These are phyloP conservation scores for Pseudogymnoascus sp. DNA, from an alignment of 2,329 filamentous ascomycete genomes.

Conservation along the genomic window DNA sequence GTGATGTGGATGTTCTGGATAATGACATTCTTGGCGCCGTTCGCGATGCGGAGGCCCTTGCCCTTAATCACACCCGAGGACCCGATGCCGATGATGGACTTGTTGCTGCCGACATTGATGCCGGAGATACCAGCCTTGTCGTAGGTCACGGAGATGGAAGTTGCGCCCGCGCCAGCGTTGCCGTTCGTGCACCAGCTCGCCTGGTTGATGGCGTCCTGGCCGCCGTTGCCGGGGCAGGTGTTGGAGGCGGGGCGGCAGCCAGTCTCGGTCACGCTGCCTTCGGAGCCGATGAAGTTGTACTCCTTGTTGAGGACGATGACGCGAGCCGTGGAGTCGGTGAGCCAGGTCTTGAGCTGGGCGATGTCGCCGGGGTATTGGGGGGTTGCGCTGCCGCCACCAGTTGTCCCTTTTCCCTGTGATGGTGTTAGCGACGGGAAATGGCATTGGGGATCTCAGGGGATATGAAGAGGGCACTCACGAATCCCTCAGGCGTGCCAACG, in stretches of 20 bases:
- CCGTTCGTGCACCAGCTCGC: slow-evolving; percentile 50
- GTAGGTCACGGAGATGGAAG: slow-evolving; percentile 23
- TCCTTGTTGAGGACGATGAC: slow-evolving; percentile 53
- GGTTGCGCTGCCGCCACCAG: slow-evolving; percentile 51
- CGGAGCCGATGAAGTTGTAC: slow-evolving; percentile 47
- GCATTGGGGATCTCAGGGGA: background rate
- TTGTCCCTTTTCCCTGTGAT: slow-evolving; percentile 38
- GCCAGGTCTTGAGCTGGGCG: slow-evolving; percentile 52
- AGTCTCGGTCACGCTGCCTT: slow-evolving; percentile 45
- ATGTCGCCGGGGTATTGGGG: slow-evolving; percentile 48
- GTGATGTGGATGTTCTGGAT: slow-evolving; percentile 44
- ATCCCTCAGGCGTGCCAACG: slow-evolving; percentile 17
- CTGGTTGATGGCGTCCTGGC: slow-evolving; percentile 54
- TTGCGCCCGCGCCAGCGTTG: slow-evolving; percentile 11
- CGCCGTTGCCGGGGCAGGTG: slow-evolving; percentile 32
- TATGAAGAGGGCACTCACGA: slow-evolving; percentile 13
- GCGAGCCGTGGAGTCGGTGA: slow-evolving; percentile 46
- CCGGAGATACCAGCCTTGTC: slow-evolving; percentile 22
- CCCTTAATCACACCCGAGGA: slow-evolving; percentile 23
- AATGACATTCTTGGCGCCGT: slow-evolving; percentile 23
- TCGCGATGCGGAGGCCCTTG: slow-evolving; percentile 22
- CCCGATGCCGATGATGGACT: slow-evolving; percentile 23
- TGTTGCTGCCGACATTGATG: slow-evolving; percentile 25
- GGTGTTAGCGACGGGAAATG: slow-evolving; percentile 11
- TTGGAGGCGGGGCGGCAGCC: slow-evolving; percentile 52